Base-by-base conservation (phyloP, 306 rosid species). In the Notholithocarpus densiflorus region DNA sequence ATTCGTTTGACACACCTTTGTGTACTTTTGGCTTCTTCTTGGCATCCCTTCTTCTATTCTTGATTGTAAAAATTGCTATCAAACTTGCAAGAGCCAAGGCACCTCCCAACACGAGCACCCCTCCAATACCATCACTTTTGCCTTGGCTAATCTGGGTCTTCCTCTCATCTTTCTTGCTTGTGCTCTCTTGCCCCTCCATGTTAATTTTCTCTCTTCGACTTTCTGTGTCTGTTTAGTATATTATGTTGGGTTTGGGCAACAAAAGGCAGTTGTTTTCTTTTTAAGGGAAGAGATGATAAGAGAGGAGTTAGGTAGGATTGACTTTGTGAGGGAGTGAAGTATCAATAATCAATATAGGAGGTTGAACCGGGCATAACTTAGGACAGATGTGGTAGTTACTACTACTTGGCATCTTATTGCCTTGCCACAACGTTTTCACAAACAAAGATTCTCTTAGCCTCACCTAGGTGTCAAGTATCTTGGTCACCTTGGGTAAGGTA, bases 31-130 rank as follows among this genome's bases (percentile, higher is more conserved):
- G 70, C 12, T 14, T 15, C 37, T 65, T 48, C 32, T 11, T 48
- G 43, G 2, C 61, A 15, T 5, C n/a, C 54, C 19, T 56, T 56
- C 65, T 54, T 60, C 75, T 80, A 1, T 56, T 79, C 32, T 69
- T 83, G 79, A 45, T 27, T 3, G 73, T 34, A 53, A 81, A 81
- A 74, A 75, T 37, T 7, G 83, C 87, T 11, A 81, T 52, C 17
- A 85, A 31, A 81, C 86, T 80, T 0, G 74, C 81, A 1, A 76
- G 61, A 19, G 81, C 89, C 71, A 87, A 6, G 57, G 79, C 88
- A 40, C 91, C 91, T 68, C 91, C 92, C 6, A 84, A 76, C 61
- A 86, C 74, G 8, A 88, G 31, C 37, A 88, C 71, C 37, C 87
- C 88, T 6, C 56, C 79, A 43, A 85, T 37, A 2, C 84, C 89